A percentile compares a stretch with the other conserved stretches of the same genome.
These are phyloP conservation scores for Moesziomyces parantarcticus DNA, from an alignment of 1,284 basidiomycete genomes.

Conservation along the genomic window DNA sequence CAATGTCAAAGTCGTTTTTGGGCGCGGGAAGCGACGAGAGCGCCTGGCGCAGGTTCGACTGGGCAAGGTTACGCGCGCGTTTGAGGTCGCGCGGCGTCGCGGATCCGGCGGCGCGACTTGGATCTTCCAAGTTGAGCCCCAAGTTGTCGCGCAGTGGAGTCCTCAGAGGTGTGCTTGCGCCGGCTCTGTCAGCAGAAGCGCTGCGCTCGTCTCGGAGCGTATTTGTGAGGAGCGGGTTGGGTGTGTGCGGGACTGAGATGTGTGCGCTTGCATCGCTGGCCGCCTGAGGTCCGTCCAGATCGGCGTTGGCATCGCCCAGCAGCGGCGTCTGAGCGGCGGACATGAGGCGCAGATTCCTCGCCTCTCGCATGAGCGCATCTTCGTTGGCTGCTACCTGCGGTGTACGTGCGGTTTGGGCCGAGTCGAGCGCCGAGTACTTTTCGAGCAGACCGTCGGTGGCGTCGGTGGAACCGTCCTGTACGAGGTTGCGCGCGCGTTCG, in stretches of 20 bases:
- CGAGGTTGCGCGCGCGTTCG: conserved; percentile 85
- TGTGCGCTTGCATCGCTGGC: conserved; percentile 6
- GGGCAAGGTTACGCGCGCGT: conserved; percentile 36
- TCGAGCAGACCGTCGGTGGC: conserved; percentile 87
- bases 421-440: conserved; percentile 89
- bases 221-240: conserved; percentile 89
- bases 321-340: conserved; percentile 90
- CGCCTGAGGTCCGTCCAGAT: conserved; percentile 11
- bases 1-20: conserved; percentile 96
- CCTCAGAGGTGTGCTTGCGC: conserved; percentile 77
- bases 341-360: conserved; percentile 93
- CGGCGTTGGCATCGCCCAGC: conserved; percentile 94
- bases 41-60: conserved; percentile 77
- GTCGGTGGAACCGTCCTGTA: conserved; percentile 74
- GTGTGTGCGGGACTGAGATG: conserved; percentile 78
- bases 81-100: conserved; percentile 55
- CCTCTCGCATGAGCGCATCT: conserved; percentile 81
- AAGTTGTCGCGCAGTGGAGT: conserved; percentile 92
- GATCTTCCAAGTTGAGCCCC: conserved; percentile 77
- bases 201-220: conserved; percentile 43
- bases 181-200: conserved; percentile 1
- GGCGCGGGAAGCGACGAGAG: conserved; percentile 89
- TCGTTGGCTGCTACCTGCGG: conserved; percentile 86
- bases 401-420: conserved; percentile 88
- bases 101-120: conserved; percentile 12